Base-by-base conservation (phyloP, 176 grass and related monocot genomes). In the Musa itinerans region DNA sequence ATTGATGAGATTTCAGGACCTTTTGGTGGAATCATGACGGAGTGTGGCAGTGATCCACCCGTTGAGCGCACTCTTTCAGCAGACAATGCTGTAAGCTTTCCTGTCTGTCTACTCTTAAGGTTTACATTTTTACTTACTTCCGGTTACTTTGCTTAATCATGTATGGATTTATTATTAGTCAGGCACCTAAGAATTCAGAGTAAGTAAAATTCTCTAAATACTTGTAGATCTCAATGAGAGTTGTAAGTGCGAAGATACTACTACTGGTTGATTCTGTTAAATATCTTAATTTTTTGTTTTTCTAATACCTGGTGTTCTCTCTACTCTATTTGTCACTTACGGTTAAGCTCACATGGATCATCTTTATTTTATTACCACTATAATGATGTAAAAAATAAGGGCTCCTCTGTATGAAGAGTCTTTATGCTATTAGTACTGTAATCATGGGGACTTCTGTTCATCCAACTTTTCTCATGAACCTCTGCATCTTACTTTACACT, bases 71-170 rank as follows among this genome's bases (percentile, higher is more conserved):
- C 81, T 78, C 90, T 98, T 89, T 81, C 81, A 52, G 88, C 88
- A 76, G 90, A 98, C 79, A 86, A 98, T 66, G 94, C 90, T 63
- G 94, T 98, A 91, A 82, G 86, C 74, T 80, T 87, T 26, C 77
- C 9, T 21, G 58, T 49, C 16, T 69, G 34, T 51, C 12, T 49
- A 69, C 2, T 11, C 3, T 70, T 19, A 61, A 61, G 57, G 0
- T 61, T 61, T n/a, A 61, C 6, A n/a, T n/a, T 9, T 61, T 59
- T 9, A 19, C 14, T 61, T 61, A 43, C 34, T 43, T 43, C 34
- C 34, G 6, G 34, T 21, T 61, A 17, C 16, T 19, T 61, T 17
- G 4, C 55, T 0, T 0, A 1, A 61, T 61, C 17, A n/a, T 61
- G 57, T 61, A 21, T 61, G 57, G 57, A 43, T 19, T 61, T 2